Evolutionary conservation across 768 basidiomycete genomes (phyloP), one percentile per base, ranked within the genome.

Genomic region (Tricholoma flavovirens): DNA sequence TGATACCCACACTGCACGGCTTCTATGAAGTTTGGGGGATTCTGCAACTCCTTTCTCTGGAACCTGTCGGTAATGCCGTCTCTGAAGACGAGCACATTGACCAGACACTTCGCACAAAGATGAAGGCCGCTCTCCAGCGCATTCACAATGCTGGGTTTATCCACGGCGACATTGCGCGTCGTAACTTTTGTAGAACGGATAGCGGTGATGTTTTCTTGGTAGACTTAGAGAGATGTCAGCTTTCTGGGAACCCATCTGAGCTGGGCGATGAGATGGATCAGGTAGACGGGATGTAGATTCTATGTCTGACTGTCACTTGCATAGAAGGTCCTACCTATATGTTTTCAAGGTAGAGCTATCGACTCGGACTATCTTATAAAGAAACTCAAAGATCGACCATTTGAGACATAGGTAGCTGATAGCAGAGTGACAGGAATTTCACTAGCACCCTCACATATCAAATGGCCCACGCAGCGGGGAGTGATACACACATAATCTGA

Each of bases 21-120:
- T 59, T 59, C 40, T 64, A 59, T 52, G 46, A 50, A 38, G 49
- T 64, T 48, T 64, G 60, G 60, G 62, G 60, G 38, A 59, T 62
- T 51, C 58, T 64, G 36, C 60, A 56, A 12, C 26, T 61, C 55
- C 59, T 63, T 56, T 60, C 51, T 22, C 60, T 64, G 17, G 57
- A 59, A 45, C 43, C 43, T 45, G 43, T 24, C 21, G 43, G 43
- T 24, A 45, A 45, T 5, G 21, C 10, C 22, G 22, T 45, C 21
- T 45, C 43, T 45, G 43, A 45, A 24, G 43, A 45, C 22, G 43
- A 59, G 24, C 21, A 45, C 24, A 58, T 58, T 21, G 26, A 49
- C 54, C 54, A 46, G 30, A 14, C 24, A 29, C 40, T 64, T 54
- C 59, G 56, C 19, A 38, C 21, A 35, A 60, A 56, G 30, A 62